These are phyloP conservation scores for Gonium pectorale DNA, from an alignment of 139 green algal species.

Conservation along the genomic window DNA sequence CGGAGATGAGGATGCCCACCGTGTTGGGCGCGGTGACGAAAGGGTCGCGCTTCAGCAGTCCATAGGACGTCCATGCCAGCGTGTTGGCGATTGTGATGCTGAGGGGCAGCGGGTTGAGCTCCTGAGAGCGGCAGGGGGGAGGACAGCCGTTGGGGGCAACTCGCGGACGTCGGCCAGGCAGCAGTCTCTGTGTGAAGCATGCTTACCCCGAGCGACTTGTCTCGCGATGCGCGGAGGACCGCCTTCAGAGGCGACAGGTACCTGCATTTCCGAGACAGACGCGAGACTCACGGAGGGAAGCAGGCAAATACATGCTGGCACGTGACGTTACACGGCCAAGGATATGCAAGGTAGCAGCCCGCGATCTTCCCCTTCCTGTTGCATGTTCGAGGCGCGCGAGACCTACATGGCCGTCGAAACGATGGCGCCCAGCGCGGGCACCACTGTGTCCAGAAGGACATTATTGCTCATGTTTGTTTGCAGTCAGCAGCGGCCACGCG, in stretches of 20 bases:
- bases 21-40: constrained; percentile 64
- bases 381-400: too few species aligned
- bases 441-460: constrained; percentile 20
- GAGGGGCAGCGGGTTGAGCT: constrained; percentile 78
- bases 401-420: constrained; percentile 34
- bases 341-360: too few species aligned
- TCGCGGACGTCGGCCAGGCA: not conserved
- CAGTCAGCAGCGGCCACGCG: too few species aligned
- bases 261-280: too few species aligned
- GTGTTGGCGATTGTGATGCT: constrained; percentile 67
- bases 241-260: constrained; percentile 48
- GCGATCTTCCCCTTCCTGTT: too few species aligned
- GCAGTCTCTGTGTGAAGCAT: not conserved
- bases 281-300: too few species aligned
- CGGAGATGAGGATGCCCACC: constrained; percentile 56
- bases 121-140: constrained; percentile 50
- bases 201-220: constrained; percentile 47
- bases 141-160: not conserved
- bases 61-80: constrained; percentile 69
- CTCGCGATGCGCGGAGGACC: constrained; percentile 3
- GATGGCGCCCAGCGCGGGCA: constrained; percentile 6
- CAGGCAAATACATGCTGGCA: too few species aligned
- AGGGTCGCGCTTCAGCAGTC: constrained; percentile 58
- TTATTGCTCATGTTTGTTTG: not conserved
- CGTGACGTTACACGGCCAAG: too few species aligned